Evolutionary conservation across 108 stramenopile species (phyloP), one percentile per base, ranked within the genome.

Genomic region (Skeletonema tropicum): DNA sequence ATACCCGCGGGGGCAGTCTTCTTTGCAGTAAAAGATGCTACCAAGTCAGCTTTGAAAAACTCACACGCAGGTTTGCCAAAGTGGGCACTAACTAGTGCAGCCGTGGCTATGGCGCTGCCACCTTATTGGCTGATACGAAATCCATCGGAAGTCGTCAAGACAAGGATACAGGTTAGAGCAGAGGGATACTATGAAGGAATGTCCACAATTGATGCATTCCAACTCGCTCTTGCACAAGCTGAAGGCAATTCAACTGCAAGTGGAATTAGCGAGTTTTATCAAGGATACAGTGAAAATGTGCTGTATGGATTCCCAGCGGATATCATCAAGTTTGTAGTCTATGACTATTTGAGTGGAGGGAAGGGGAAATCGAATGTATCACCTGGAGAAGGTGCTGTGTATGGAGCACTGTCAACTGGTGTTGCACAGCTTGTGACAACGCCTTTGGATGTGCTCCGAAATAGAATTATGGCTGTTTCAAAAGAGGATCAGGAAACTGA

Each of bases 121-220:
- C 93, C 89, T 0, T 94, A 94, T 75, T 92, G 90, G 93, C 15
- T 87, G 10, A 69, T 94, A 10, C 88, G 93, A 10, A 94, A 92
- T 89, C 93, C 93, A 2, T 86, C 86, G 49, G 93, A 94, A 71
- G 90, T 94, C 5, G 73, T 94, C 67, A 94, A 94, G 70, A 91
- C 90, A 12, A 73, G 90, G 69, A 86, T 90, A 69, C 93, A 94
- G 61, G 86, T 90, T 21, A 74, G 76, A 13, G 66, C 87, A 23
- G 74, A 69, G 11, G 90, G 89, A 42, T 90, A 90, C 61, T 71
- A 64, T 17, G 81, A 87, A 19, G 83, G 73, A 5, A 80, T 84
- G 64, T 85, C 81, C 1, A 79, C 78, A 25, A 23, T 85, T 25
- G 79, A 88, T 41, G 89, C 88, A 1, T 77, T 88, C 60, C 66